Evolutionary conservation across 2,329 filamentous ascomycete genomes (phyloP), one percentile per base, ranked within the genome.

Genomic region (Penicillium nordicum): DNA sequence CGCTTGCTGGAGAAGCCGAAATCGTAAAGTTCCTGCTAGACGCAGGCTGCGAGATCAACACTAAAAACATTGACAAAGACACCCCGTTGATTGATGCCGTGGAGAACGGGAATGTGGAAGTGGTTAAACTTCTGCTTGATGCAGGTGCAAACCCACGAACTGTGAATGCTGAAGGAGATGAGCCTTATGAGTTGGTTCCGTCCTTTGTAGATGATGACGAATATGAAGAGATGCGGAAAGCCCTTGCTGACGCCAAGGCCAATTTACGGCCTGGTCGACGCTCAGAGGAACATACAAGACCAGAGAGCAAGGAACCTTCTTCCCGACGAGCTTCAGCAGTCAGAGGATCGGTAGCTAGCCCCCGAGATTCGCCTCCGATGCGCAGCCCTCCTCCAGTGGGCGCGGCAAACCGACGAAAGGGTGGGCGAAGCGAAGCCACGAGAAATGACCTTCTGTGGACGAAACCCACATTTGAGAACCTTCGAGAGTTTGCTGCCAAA

Each of bases 51-150:
- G 88, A 90, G 53, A 82, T 94, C 44, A 89, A 97, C 67, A 93
- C 82, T 48, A 87, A 90, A 66, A 86, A 86, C 55, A 84, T 84
- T 55, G 88, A 92, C 66, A 91, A 90, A 67, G 94, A 99, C 67
- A 97, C 94, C 0, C 94, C 94, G 29, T 82, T 99, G 36, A 88
- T 99, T 52, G 94, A 99, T 77, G 94, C 94, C 5, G 92, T 97
- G 29, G 94, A 97, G 65, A 99, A 99, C 67, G 90, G 90, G 1
- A 92, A 99, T 69, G 72, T 96, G 8, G 89, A 89, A 18, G 93
- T 97, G 4, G 89, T 99, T 41, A 90, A 86, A 67, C 79, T 96
- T 10, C 78, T 99, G 34, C 80, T 99, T 2, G 85, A 88, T 53
- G 88, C 92, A 55, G 93, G 92, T 11, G 93, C 96, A 12, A 95